phyloP scores from a whole-genome alignment of 2,329 filamentous ascomycete genomes.

The Arthroderma sp. region DNA sequence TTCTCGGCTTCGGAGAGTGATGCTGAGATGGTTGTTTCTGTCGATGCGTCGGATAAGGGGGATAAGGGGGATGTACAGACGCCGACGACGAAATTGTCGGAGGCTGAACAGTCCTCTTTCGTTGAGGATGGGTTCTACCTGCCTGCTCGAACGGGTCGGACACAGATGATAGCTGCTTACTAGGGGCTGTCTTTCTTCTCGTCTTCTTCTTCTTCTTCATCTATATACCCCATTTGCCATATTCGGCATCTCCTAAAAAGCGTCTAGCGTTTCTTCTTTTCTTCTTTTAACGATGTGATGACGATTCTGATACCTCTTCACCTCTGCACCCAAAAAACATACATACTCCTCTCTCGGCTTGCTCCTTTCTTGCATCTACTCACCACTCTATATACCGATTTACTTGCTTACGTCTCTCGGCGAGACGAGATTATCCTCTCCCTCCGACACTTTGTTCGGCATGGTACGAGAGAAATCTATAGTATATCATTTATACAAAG shows the following conservation, averaged over 20 bases:
- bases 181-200: neutral
- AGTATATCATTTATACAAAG: constrained; percentile 3
- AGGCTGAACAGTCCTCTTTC: constrained; percentile 4
- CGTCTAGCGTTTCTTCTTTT: neutral
- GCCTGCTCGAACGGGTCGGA: neutral
- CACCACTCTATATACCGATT: neutral
- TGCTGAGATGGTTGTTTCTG: neutral
- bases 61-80: neutral
- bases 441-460: neutral
- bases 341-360: neutral
- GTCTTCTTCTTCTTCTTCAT: neutral
- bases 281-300: neutral
- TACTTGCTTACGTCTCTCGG: neutral
- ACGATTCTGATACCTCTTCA: neutral
- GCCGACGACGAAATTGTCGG: neutral
- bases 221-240: neutral
- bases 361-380: neutral
- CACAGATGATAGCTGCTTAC: neutral
- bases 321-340: neutral
- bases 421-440: neutral
- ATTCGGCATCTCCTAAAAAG: neutral
- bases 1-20: constrained; percentile 36
- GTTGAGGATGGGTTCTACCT: constrained; percentile 5
- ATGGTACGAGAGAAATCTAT: constrained; percentile 2
- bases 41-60: neutral